Evolutionary conservation across 2,329 filamentous ascomycete species (phyloP).

Genomic region (Aspergillus fijiensis): DNA sequence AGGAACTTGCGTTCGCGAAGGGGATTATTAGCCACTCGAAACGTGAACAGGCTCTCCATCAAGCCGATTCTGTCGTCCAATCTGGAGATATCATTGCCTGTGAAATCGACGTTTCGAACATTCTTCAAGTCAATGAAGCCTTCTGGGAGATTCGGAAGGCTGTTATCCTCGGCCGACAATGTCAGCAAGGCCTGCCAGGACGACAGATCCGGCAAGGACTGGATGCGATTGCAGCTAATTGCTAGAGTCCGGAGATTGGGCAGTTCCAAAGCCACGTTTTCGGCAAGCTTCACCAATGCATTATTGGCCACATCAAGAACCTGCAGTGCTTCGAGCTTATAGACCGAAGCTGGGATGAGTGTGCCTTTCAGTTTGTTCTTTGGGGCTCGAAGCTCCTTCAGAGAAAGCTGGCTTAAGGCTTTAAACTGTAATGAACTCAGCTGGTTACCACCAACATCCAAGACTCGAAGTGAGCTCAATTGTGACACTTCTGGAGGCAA

Average conservation of each 20-base stretch:
- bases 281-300: slow-evolving; percentile 58
- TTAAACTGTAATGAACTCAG: slow-evolving; percentile 71
- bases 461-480: slow-evolving; percentile 66
- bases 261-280: slow-evolving; percentile 56
- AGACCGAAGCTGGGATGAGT: slow-evolving; percentile 65
- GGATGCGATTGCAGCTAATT: slow-evolving; percentile 78
- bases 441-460: slow-evolving; percentile 79
- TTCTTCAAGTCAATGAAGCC: slow-evolving; percentile 69
- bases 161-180: slow-evolving; percentile 78
- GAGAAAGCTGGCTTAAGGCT: slow-evolving; percentile 63
- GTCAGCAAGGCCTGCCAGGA: slow-evolving; percentile 72
- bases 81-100: slow-evolving; percentile 75
- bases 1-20: slow-evolving; percentile 84
- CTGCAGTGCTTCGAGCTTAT: slow-evolving; percentile 64
- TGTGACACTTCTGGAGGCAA: slow-evolving; percentile 68
- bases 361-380: slow-evolving; percentile 76
- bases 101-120: slow-evolving; percentile 76
- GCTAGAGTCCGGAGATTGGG: slow-evolving; percentile 72
- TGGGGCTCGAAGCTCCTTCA: slow-evolving; percentile 70
- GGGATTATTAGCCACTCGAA: slow-evolving; percentile 85
- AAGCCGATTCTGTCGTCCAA: slow-evolving; percentile 73
- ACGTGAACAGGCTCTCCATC: slow-evolving; percentile 74
- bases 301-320: slow-evolving; percentile 77
- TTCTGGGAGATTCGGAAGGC: slow-evolving; percentile 69
- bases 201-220: slow-evolving; percentile 69